phyloP scores from a whole-genome alignment of 345 rosid genomes.

The Nasturtium officinale region DNA sequence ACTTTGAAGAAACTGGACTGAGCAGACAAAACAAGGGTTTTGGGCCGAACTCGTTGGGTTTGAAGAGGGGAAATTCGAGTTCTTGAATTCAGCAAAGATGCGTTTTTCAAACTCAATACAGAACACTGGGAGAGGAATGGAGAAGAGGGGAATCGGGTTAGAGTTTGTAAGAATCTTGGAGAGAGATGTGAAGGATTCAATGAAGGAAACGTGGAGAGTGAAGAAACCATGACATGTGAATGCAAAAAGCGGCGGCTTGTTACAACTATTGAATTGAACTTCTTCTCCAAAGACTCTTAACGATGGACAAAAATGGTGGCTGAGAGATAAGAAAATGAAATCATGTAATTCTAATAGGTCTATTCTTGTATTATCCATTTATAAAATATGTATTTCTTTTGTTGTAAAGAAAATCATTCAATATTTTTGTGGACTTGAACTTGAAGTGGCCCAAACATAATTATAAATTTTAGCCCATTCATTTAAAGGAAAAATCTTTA shows the following conservation, averaged over 20 bases:
- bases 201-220: conserved; percentile 18
- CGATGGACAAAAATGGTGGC: not conserved
- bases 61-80: conserved; percentile 30
- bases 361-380: not conserved
- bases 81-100: conserved; percentile 26
- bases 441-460: not conserved
- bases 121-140: conserved; percentile 40
- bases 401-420: not conserved
- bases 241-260: conserved; percentile 1
- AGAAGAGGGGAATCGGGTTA: conserved; percentile 23
- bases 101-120: conserved; percentile 38
- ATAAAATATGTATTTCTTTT: not conserved
- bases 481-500: no score
- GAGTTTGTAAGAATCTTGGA: conserved; percentile 43
- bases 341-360: no score
- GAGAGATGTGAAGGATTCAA: conserved; percentile 31
- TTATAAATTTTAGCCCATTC: not conserved
- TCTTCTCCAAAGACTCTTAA: not conserved
- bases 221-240: conserved; percentile 35
- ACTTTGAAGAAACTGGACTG: conserved; percentile 62
- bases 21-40: conserved; percentile 46
- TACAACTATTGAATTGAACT: not conserved
- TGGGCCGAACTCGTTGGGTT: conserved; percentile 38
- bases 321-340: conserved; percentile 2
- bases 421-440: not conserved